A percentile compares a stretch with the other conserved stretches of the same genome.
Evolutionary conservation across 208 protist species (phyloP).

Genomic region (Acanthamoeba royreba): DNA sequence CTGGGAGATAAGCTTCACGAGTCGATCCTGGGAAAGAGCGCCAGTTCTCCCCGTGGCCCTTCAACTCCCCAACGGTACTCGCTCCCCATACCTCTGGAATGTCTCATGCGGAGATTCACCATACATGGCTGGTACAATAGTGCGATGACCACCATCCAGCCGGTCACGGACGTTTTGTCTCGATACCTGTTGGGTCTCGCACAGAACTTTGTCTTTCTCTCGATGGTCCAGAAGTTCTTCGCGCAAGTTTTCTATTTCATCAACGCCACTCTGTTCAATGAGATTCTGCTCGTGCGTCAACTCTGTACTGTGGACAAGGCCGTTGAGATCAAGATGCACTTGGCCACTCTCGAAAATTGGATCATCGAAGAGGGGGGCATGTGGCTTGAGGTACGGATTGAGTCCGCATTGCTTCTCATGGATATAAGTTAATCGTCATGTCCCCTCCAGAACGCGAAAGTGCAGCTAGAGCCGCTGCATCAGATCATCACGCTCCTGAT

Average conservation of each 20-base stretch:
- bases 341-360: constrained; percentile 26
- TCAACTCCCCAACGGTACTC: not conserved
- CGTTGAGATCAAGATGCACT: constrained; percentile 36
- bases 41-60: not conserved
- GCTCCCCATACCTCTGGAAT: not conserved
- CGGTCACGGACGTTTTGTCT: not conserved
- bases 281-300: not conserved
- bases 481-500: constrained; percentile 32
- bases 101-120: not conserved
- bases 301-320: constrained; percentile 17
- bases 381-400: constrained; percentile 40
- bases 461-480: not conserved
- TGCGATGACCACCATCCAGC: not conserved
- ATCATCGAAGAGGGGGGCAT: constrained; percentile 24
- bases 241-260: constrained; percentile 32
- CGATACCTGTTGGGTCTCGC: not conserved
- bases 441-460: not conserved
- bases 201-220: not conserved
- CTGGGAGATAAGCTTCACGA: not conserved
- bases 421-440: not conserved
- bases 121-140: not conserved
- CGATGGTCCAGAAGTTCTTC: constrained; percentile 33
- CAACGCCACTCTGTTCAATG: constrained; percentile 48
- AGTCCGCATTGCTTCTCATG: not conserved
- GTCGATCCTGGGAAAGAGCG: not conserved